These are phyloP conservation scores for Rhizoclosmatium globosum DNA, from an alignment of 192 early-diverging fungal genomes.

Conservation along the genomic window DNA sequence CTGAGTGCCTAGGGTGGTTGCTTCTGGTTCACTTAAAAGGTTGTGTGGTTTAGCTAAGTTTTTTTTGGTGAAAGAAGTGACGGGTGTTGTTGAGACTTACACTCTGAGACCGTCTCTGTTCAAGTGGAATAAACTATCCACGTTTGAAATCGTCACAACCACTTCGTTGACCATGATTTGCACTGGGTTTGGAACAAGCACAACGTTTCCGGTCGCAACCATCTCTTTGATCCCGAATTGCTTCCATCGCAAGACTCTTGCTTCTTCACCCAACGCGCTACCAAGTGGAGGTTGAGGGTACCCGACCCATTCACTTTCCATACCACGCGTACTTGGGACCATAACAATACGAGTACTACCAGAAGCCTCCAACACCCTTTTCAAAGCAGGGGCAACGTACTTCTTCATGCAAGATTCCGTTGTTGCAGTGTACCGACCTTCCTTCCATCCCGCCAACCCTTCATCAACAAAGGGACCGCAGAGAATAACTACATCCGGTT, in stretches of 20 bases:
- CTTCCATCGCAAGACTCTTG: constrained; percentile 32
- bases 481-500: constrained; percentile 84
- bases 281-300: constrained; percentile 88
- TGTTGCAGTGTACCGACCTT: constrained; percentile 11
- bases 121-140: constrained; percentile 81
- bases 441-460: constrained; percentile 25
- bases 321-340: constrained; percentile 81
- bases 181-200: constrained; percentile 79
- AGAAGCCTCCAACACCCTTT: constrained; percentile 49
- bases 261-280: constrained; percentile 10
- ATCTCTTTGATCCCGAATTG: constrained; percentile 37
- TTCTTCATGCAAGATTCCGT: constrained; percentile 59
- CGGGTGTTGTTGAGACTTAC: constrained; percentile 34
- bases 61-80: no score
- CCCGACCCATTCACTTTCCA: constrained; percentile 73
- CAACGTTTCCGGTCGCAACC: constrained; percentile 32
- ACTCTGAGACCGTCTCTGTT: constrained; percentile 64
- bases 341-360: constrained; percentile 54
- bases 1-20: not conserved
- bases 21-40: not conserved
- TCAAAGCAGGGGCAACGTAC: constrained; percentile 67
- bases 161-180: constrained; percentile 87
- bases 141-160: constrained; percentile 76
- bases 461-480: constrained; percentile 64
- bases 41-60: not conserved